A percentile compares a stretch with the other conserved stretches of the same genome.
Conservation (phyloP, 2,329 filamentous ascomycete genomes). For the Incumbomyces delicatus region DNA sequence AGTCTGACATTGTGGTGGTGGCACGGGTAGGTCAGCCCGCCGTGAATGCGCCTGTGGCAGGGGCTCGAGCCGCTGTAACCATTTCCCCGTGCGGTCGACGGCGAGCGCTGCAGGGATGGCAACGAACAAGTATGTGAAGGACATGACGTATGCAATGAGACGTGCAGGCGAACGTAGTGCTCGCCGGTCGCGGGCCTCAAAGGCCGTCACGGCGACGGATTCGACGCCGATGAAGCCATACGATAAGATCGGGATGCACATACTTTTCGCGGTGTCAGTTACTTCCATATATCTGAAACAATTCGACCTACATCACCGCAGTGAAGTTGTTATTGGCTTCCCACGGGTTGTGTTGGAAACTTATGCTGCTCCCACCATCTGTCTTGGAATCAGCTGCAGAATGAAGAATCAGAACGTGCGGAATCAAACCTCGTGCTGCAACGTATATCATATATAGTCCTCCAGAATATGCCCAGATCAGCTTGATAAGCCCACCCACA, state of each 20-base stretch:
- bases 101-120: constrained; percentile 23
- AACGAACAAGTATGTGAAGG: constrained; percentile 22
- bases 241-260: constrained; percentile 24
- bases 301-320: constrained; percentile 22
- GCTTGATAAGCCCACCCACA: constrained; percentile 19
- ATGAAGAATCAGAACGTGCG: neutral
- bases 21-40: neutral
- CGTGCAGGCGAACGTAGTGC: constrained; percentile 22
- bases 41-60: neutral
- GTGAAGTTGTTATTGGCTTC: constrained; percentile 20
- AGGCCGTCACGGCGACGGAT: constrained; percentile 26
- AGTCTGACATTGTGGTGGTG: neutral
- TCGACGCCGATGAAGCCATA: constrained; percentile 28
- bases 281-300: neutral
- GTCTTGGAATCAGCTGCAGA: constrained; percentile 9
- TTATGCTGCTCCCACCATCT: neutral
- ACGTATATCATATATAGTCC: constrained; percentile 18
- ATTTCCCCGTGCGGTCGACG: constrained; percentile 18
- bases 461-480: constrained; percentile 15
- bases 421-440: constrained; percentile 18
- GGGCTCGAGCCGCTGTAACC: constrained; percentile 13
- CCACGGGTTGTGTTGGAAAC: constrained; percentile 14
- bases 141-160: constrained; percentile 24
- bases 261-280: constrained; percentile 8
- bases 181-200: constrained; percentile 24